Evolutionary conservation across 2,329 filamentous ascomycete genomes (phyloP).

Genomic region (Talaromyces albobiverticillius): DNA sequence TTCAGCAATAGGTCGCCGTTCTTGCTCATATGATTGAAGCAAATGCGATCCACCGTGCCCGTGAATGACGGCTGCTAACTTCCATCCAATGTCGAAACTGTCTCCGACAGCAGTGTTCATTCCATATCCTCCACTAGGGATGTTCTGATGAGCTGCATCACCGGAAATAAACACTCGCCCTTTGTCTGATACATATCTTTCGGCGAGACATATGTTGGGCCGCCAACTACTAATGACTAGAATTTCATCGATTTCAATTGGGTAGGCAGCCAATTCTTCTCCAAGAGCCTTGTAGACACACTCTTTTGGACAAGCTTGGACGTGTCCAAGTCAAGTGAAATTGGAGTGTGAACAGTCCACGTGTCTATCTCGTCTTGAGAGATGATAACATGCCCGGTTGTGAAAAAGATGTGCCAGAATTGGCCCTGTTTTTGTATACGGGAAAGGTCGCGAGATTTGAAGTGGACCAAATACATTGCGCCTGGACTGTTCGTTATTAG

Average conservation of each 20-base stretch:
- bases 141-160: slow-evolving; percentile 16
- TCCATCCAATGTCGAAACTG: slow-evolving; percentile 56
- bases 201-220: background rate
- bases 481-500: no score
- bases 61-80: slow-evolving; percentile 46
- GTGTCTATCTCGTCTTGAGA: slow-evolving; percentile 33
- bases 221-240: background rate
- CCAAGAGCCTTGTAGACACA: background rate
- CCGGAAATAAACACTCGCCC: slow-evolving; percentile 17
- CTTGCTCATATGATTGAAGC: background rate
- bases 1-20: background rate
- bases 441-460: slow-evolving; percentile 29
- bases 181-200: background rate
- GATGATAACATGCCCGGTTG: slow-evolving; percentile 24
- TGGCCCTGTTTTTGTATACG: slow-evolving; percentile 23
- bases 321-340: slow-evolving; percentile 16
- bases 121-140: slow-evolving; percentile 16
- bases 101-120: slow-evolving; percentile 50
- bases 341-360: slow-evolving; percentile 28
- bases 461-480: slow-evolving; percentile 32
- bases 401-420: slow-evolving; percentile 33
- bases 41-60: slow-evolving; percentile 21
- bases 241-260: background rate
- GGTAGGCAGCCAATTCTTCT: no score
- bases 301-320: background rate